A percentile compares a stretch with the other conserved stretches of the same genome.
Conservation (phyloP, 148 eudicot genomes). For the Drosera capensis region DNA sequence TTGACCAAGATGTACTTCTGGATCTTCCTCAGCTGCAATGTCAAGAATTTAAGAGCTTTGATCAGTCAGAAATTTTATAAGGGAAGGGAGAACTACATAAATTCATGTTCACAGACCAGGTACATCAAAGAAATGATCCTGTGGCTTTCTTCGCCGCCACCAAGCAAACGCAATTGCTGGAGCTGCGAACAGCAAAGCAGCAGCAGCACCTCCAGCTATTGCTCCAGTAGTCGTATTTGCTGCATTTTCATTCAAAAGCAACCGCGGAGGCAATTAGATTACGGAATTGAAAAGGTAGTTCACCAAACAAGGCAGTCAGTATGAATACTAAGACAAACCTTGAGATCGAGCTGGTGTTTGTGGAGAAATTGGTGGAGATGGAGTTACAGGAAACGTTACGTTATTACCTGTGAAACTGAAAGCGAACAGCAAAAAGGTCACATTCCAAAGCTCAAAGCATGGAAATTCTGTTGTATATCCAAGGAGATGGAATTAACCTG, state of each 20-base stretch:
- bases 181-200: constrained; percentile 37
- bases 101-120: constrained; percentile 22
- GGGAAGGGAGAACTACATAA: neutral
- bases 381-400: constrained; percentile 11
- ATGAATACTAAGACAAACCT: neutral
- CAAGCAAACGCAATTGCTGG: constrained; percentile 36
- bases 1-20: constrained; percentile 37
- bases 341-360: neutral
- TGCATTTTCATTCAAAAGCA: constrained; percentile 3
- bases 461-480: neutral
- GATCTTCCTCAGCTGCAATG: constrained; percentile 39
- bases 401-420: constrained; percentile 40
- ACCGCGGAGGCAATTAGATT: neutral
- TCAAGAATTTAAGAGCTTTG: neutral
- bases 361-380: neutral
- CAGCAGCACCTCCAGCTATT: constrained; percentile 47
- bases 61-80: neutral
- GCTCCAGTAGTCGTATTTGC: constrained; percentile 35
- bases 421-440: neutral
- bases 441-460: neutral
- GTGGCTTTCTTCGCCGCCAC: constrained; percentile 29
- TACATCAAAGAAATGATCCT: constrained; percentile 38
- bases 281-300: neutral
- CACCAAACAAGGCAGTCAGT: neutral
- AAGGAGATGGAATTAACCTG: constrained; percentile 20